Evolutionary conservation across 1,284 basidiomycete species (phyloP), one percentile per base, ranked within the genome.

Genomic region (Ustilago trichophora): DNA sequence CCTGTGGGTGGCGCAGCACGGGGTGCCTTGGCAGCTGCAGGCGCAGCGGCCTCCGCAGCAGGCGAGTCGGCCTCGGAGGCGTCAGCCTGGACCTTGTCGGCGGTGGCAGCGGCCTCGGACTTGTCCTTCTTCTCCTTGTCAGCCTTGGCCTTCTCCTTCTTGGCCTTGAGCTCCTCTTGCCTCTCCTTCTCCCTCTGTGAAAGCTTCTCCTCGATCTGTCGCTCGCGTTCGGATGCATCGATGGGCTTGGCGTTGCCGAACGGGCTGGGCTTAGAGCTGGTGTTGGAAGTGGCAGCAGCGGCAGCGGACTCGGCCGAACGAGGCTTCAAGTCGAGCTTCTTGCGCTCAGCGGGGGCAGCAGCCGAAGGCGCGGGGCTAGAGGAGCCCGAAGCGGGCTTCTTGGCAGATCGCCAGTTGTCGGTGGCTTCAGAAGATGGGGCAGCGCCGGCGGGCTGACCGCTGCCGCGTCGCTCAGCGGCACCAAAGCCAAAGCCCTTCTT

Each of bases 221-320:
- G 87, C 78, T 97, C 93, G 51, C 88, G 87, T 3, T 86, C 84
- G 18, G 89, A 84, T 8, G 90, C 88, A 81, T 97, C 92, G 27
- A 97, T 90, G 12, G 94, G 93, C 76, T 91, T 92, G 34, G 95
- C 95, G 46, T 87, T 85, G 53, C 95, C 95, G 80, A 98, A 98
- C 2, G 94, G 93, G 78, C 87, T 83, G 15, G 84, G 46, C 45
- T 81, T 68, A 25, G 78, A 29, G 18, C 78, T 58, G 41, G 21
- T 90, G 5, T 90, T 88, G 6, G 90, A 89, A 1, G 90, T 87
- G 33, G 92, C 82, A 4, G 91, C 89, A 21, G 90, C 90, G 4
- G 83, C 85, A 41, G 82, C 85, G 16, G 48, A 25, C n/a, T 68
- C 65, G 16, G 69, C 65, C 31, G 73, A 66, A 21, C 78, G 72